Evolutionary conservation across 257 asterid genomes (phyloP), one percentile per base, ranked within the genome.

Genomic region (Solanum tarijense): DNA sequence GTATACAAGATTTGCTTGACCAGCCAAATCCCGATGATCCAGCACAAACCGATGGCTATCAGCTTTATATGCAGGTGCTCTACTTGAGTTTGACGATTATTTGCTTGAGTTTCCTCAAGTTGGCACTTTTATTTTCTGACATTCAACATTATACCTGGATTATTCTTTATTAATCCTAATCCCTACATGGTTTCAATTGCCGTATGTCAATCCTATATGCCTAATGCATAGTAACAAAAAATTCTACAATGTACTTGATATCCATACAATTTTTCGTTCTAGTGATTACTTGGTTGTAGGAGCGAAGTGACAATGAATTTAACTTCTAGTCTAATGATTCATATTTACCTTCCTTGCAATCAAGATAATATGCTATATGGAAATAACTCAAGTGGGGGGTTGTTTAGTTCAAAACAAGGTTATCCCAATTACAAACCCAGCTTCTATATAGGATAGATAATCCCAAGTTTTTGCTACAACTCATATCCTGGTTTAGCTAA

Each of bases 1-100:
- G 93, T 72, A 90, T 91, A 85, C 93, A 91, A 74, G 93, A 91
- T 86, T 90, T 91, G 82, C 86, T 91, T 3, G 92, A 90, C 79
- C 89, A 69, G 55, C 93, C 93, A 31, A 91, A 91, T 62, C 92
- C 92, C 5, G 82, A 86, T 65, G 91, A 91, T 88, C 92, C 93
- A 36, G 92, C 92, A 3, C 92, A 90, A 84, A 88, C 89, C 5
- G 91, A 89, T 36, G 93, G 88, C 4, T 86, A 86, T 46, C 88
- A 86, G 65, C 81, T 86, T 36, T 86, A 62, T 73, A 86, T 46
- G 65, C 87, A 84, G 79, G 87, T 84, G 11, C 10, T 16, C 65
- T 79, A 79, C 38, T 43, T 27, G 83, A 35, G 35, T 13, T 39
- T 39, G 84, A 39, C 13, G 8, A 39, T 4, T n/a, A 78, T 39